Conservation (phyloP, 768 basidiomycete genomes). For the Phanerochaete carnosa region DNA sequence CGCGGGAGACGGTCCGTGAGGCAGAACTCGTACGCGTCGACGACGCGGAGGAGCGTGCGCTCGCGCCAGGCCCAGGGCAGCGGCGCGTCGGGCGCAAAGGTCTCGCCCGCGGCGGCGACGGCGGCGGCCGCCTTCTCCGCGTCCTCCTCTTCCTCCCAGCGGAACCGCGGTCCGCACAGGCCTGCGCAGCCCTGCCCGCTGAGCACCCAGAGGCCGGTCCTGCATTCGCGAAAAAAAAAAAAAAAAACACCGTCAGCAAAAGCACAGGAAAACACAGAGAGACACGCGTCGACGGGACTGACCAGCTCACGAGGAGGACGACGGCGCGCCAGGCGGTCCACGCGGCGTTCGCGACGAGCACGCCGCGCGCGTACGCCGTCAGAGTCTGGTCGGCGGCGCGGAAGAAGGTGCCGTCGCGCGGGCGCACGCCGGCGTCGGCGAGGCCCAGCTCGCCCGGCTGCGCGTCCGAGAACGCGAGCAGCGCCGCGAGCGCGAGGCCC, state of each 20-base stretch:
- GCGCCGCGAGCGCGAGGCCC: constrained; percentile 65
- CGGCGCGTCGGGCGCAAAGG: constrained; percentile 39
- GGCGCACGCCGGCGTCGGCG: constrained; percentile 42
- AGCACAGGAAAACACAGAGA: not conserved
- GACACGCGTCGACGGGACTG: constrained; percentile 20
- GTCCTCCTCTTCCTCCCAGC: constrained; percentile 84
- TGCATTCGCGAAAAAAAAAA: constrained; percentile 25
- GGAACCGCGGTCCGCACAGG: constrained; percentile 77
- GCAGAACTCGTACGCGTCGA: constrained; percentile 83
- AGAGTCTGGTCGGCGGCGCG: constrained; percentile 56
- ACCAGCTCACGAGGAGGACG: constrained; percentile 72
- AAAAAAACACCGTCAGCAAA: not conserved
- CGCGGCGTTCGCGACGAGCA: constrained; percentile 74
- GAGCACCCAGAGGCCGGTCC: constrained; percentile 76
- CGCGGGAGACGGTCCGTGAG: constrained; percentile 39
- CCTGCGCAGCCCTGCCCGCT: constrained; percentile 77
- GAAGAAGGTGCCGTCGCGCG: constrained; percentile 78
- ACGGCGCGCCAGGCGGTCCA: constrained; percentile 79
- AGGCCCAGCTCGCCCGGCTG: constrained; percentile 44
- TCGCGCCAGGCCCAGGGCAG: constrained; percentile 83
- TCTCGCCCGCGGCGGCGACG: constrained; percentile 50
- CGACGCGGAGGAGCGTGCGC: constrained; percentile 63
- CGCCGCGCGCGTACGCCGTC: constrained; percentile 73
- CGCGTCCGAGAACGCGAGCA: constrained; percentile 60
- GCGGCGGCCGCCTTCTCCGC: constrained; percentile 54